Base-by-base conservation (phyloP, 1,284 basidiomycete species). In the Schizopora paradoxa region DNA sequence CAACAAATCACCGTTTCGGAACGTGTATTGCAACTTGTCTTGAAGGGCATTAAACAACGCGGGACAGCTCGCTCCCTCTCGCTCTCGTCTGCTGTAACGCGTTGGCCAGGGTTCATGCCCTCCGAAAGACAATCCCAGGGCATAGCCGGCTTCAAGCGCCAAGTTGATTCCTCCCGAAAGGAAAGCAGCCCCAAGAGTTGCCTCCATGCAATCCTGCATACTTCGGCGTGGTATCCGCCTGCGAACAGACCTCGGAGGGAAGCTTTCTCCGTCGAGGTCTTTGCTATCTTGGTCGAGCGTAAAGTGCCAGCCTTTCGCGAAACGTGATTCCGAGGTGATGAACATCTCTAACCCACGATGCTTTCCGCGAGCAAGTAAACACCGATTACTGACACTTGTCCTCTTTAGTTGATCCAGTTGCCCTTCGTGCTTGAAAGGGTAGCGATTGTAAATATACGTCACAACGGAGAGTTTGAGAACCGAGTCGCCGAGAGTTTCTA, bases 171-270 rank as follows among this genome's bases (percentile, higher is more conserved):
- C 86, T 7, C 85, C 86, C 5, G 76, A 70, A 6, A 80, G 53
- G 56, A 81, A 90, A 27, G 77, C 74, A 1, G 86, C 88, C 7
- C 87, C 90, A 1, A 92, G 65, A 2, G 78, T 71, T 1, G 90
- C 83, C 60, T 93, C 90, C 77, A 90, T 85, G 54, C 84, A 87
- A 58, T 92, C 90, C 56, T 89, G 87, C 50, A 91, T 64, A 57
- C 84, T 82, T 49, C 86, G 66, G 28, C 85, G 71, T 3, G 82
- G 74, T 51, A 81, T 76, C 38, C 60, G 43, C 14, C 64, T 45
- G 68, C 64, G 56, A 29, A 58, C 56, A n/a, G n/a, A n/a, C n/a
- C n/a, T n/a, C 29, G 48, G 48, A 11, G 64, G 61, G 60, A 42
- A 27, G 11, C 40, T 22, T 57, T 53, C 52, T 27, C 33, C 47